These are phyloP conservation scores for Grigorovia humatica DNA, from an alignment of 805 yeast species.

Conservation along the genomic window DNA sequence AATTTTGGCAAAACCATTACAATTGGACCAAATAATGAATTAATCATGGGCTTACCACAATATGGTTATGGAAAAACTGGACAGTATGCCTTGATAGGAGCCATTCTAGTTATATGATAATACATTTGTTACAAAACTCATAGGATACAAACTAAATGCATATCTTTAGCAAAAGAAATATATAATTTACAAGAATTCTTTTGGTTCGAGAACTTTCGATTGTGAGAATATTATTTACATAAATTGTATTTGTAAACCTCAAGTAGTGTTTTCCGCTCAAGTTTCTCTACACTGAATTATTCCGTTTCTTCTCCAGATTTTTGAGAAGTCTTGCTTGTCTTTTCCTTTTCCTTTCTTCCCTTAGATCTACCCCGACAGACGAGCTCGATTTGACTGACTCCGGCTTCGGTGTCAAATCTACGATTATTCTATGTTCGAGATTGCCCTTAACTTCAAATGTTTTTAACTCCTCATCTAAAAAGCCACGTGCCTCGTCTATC, in stretches of 20 bases:
- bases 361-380: slow-evolving; percentile 22
- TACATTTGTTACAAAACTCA: no score
- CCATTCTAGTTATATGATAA: slow-evolving; percentile 7
- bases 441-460: slow-evolving; percentile 21
- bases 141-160: no score
- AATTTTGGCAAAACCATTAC: slow-evolving; percentile 37
- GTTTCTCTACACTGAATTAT: not conserved
- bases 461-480: not conserved
- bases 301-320: slow-evolving; percentile 16
- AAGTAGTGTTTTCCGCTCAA: not conserved
- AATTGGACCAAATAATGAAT: slow-evolving; percentile 12
- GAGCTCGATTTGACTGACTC: slow-evolving; percentile 7
- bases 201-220: no score
- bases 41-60: slow-evolving; percentile 33
- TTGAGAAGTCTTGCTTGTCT: slow-evolving; percentile 27
- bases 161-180: no score
- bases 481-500: slow-evolving; percentile 7
- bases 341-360: slow-evolving; percentile 27
- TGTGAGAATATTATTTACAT: not conserved
- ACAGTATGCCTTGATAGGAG: slow-evolving; percentile 26
- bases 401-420: slow-evolving; percentile 21
- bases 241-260: not conserved
- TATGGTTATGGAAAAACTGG: slow-evolving; percentile 28
- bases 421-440: slow-evolving; percentile 19
- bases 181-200: no score